Percentiles rank a stretch among this genome's conserved stretches.
Conservation (phyloP, 1,284 basidiomycete genomes). For the Flammula alnicola region DNA sequence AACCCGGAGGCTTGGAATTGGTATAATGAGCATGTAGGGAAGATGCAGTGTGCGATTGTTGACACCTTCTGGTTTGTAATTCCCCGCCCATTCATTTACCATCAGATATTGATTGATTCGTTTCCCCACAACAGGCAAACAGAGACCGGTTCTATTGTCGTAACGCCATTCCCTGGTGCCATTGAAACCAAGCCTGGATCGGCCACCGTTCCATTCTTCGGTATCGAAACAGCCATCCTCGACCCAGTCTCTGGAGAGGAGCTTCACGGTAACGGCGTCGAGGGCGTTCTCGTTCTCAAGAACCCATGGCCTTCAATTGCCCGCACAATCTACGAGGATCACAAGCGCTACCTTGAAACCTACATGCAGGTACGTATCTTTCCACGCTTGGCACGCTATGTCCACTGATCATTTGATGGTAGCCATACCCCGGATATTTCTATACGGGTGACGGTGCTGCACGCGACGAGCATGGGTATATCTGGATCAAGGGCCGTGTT, state of each 20-base stretch:
- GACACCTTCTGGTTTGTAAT: slow-evolving; percentile 83
- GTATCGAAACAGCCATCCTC: slow-evolving; percentile 88
- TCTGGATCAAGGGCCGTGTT: slow-evolving; percentile 98
- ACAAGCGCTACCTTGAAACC: slow-evolving; percentile 90
- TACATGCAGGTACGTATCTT: slow-evolving; percentile 75
- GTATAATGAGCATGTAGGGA: slow-evolving; percentile 96
- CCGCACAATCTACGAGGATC: slow-evolving; percentile 92
- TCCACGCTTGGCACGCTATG: slow-evolving; percentile 2
- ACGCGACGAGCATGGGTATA: slow-evolving; percentile 94
- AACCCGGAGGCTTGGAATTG: slow-evolving; percentile 99
- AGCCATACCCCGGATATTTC: slow-evolving; percentile 88
- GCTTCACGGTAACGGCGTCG: slow-evolving; percentile 82
- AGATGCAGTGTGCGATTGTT: slow-evolving; percentile 90
- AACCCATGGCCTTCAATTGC: slow-evolving; percentile 96
- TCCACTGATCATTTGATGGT: slow-evolving; percentile 7
- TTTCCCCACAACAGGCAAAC: slow-evolving; percentile 85
- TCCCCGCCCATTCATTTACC: neutral
- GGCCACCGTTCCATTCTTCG: slow-evolving; percentile 98
- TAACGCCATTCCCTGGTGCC: slow-evolving; percentile 95
- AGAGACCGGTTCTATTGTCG: slow-evolving; percentile 94
- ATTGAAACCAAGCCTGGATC: slow-evolving; percentile 96
- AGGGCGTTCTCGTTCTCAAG: slow-evolving; percentile 90
- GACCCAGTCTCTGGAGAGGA: slow-evolving; percentile 83
- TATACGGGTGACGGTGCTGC: slow-evolving; percentile 98
- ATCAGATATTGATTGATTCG: slow-evolving; percentile 1